Evolutionary conservation across 2,329 filamentous ascomycete species (phyloP), one percentile per base, ranked within the genome.

Genomic region (Phyllosticta citriasiana): DNA sequence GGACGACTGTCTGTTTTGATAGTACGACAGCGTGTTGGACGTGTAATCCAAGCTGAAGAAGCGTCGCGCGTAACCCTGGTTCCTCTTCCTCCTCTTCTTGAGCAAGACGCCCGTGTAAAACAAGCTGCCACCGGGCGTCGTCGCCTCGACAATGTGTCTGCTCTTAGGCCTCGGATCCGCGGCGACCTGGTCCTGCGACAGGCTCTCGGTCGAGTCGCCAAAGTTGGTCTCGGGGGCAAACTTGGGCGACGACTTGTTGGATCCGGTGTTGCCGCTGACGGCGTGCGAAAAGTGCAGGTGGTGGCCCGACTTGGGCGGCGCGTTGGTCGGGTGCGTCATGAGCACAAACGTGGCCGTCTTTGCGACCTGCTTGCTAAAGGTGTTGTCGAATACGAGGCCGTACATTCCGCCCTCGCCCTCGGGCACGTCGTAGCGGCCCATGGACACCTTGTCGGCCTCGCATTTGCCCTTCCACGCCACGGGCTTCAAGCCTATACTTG

Each of bases 11-110:
- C 91, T 88, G 72, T 93, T 94, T 71, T 95, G 89, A 72, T 97
- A 99, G 77, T 99, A 99, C 0, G 94, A 97, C 33, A 99, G 79
- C 0, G 94, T 97, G 64, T 89, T 96, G 0, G 93, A 92, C 3
- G 88, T 91, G 71, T 92, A 97, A 73, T 99, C 94, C 60, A 99
- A 80, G 0, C 93, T 97, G 76, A 99, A 99, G 80, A 94, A 99
- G 47, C 94, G 85, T 61, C 90, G 84, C 5, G 94, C 94, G 74
- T 91, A 95, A 53, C 93, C 93, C 74, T 97, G 94, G 54, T 92
- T 91, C 77, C 89, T 88, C 82, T 97, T 97, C 63, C 94, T 85
- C 66, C 92, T 84, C 68, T 94, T 86, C 80, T 99, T 99, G 65
- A 91, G 86, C 64, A 99, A 77, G 5, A 88, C 83, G 19, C 94